These are phyloP conservation scores for Xylaria sp. DNA, from an alignment of 2,329 filamentous ascomycete species.

Conservation along the genomic window DNA sequence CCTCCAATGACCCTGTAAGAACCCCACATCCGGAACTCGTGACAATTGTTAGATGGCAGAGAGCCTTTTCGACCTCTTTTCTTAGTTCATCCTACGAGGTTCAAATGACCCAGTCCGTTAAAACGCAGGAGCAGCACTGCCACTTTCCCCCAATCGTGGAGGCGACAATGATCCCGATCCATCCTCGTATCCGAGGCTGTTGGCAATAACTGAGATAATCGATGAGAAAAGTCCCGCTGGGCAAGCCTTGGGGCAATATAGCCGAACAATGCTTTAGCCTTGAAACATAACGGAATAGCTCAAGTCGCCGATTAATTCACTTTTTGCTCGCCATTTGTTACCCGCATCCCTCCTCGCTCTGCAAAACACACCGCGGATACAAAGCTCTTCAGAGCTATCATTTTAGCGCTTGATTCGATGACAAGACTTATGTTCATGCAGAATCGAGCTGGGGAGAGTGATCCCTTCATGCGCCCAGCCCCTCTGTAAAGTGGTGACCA, in stretches of 20 bases:
- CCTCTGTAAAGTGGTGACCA: not conserved
- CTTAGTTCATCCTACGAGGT: slow-evolving; percentile 4
- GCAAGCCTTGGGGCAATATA: not conserved
- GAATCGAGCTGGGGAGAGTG: not conserved
- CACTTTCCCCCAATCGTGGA: not conserved
- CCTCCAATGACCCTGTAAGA: not conserved
- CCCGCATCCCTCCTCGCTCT: not conserved
- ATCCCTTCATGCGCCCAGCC: not conserved
- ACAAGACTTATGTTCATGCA: not conserved
- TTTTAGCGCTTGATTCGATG: not conserved
- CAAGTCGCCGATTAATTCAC: not conserved
- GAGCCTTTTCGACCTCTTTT: not conserved
- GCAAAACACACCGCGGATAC: not conserved
- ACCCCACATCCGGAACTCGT: not conserved
- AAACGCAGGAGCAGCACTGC: slow-evolving; percentile 17
- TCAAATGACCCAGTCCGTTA: slow-evolving; percentile 1
- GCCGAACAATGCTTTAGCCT: no score
- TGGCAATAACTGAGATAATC: slow-evolving; percentile 2
- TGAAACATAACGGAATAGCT: not conserved
- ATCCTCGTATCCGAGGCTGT: not conserved
- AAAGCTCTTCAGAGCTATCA: not conserved
- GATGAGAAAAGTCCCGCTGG: not conserved
- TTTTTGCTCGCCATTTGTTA: not conserved
- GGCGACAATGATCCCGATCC: slow-evolving; percentile 6
- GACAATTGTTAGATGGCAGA: not conserved